Base-by-base conservation (phyloP, 495 filamentous ascomycete genomes). In the Glonium stellatum region DNA sequence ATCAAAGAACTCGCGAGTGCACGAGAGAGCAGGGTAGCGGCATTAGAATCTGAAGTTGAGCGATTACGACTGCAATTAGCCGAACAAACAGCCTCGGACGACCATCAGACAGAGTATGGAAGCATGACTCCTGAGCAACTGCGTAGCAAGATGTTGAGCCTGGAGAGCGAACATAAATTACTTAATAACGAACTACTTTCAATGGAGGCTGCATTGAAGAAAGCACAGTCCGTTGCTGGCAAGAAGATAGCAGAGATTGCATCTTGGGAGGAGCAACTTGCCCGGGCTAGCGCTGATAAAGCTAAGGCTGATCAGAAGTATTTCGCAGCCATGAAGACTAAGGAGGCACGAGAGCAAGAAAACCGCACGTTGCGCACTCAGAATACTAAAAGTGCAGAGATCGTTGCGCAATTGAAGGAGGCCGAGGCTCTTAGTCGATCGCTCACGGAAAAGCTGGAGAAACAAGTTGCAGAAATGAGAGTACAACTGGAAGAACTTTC, bases 281-380 rank as follows among this genome's bases (percentile, higher is more conserved):
- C 81, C 25, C 76, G 87, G 5, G 75, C 93, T 10, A 81, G 78
- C 2, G 91, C 90, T 0, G 93, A 98, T 72, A 98, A 97, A 72
- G 82, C 84, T 36, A 97, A 96, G 69, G 95, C 95, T 0, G 92
- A 97, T 67, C 92, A 97, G 71, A 97, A 97, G 72, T 98, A 95
- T 70, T 97, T 97, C 68, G 85, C 86, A 4, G 89, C 90, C 13
- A 92, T 96, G 78, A 97, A 96, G 70, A 84, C 88, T 63, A 95
- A 90, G 69, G 93, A 97, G 66, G 83, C 85, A 19, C 79, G 89
- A 55, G 84, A 86, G 18, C 75, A 79, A 41, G 91, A 96, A 72
- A 85, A 91, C 48, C 81, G 89, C 58, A 80, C 84, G 4, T 75
- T 97, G 46, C 80, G 88, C 51, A 77, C 81, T 58, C 91, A 97